These are phyloP conservation scores for Jatropha multifida DNA, from an alignment of 441 rosid species.

Conservation along the genomic window DNA sequence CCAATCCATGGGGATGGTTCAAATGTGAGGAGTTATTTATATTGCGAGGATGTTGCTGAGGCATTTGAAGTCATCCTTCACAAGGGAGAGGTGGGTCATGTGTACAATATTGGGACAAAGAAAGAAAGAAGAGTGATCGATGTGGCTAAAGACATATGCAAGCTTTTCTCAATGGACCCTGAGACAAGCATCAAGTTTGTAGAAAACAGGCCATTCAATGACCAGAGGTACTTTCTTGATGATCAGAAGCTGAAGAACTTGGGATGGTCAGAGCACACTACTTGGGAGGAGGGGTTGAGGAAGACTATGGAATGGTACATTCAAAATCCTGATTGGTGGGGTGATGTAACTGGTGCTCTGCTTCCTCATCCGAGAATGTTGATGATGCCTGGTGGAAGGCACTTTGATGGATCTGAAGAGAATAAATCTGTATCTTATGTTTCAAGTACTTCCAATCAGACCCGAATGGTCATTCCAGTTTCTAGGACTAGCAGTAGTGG, in stretches of 20 bases:
- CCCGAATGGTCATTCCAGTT: conserved; percentile 64
- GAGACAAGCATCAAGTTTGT: conserved; percentile 71
- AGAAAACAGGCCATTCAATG: conserved; percentile 88
- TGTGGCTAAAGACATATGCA: conserved; percentile 78
- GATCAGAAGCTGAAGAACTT: conserved; percentile 77
- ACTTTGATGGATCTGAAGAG: conserved; percentile 66
- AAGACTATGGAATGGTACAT: conserved; percentile 90
- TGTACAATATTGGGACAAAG: conserved; percentile 86
- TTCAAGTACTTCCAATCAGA: conserved; percentile 50
- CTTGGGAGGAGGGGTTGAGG: conserved; percentile 85
- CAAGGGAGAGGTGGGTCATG: conserved; percentile 91
- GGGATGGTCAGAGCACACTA: conserved; percentile 85
- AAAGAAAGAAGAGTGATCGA: conserved; percentile 90
- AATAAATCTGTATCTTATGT: conserved; percentile 38
- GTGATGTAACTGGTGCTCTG: conserved; percentile 85
- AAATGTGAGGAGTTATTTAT: conserved; percentile 82
- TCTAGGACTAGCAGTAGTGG: conserved; percentile 31
- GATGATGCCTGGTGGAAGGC: conserved; percentile 96
- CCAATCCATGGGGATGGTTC: conserved; percentile 94
- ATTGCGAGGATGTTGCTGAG: conserved; percentile 98
- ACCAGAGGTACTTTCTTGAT: conserved; percentile 91
- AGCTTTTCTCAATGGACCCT: conserved; percentile 66
- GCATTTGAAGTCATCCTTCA: conserved; percentile 90
- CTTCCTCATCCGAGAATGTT: conserved; percentile 94
- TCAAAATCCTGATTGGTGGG: conserved; percentile 94